Evolutionary conservation across 129 eudicot species (phyloP).

Genomic region (Flaveria linearis): DNA sequence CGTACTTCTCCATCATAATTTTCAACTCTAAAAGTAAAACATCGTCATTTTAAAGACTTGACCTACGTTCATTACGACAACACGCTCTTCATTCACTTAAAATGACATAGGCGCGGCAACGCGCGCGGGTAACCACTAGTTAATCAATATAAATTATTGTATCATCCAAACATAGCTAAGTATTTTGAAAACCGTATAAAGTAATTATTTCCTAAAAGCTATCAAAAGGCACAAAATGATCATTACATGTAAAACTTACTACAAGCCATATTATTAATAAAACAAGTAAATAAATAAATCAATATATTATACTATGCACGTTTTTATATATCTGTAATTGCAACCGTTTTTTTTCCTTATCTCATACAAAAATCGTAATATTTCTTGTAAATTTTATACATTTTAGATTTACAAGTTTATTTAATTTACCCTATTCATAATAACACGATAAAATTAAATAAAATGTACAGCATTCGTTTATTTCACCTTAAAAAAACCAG

Average conservation of each 20-base stretch:
- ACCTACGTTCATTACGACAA: no score
- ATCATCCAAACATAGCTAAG: background rate
- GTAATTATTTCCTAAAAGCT: background rate
- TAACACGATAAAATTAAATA: background rate
- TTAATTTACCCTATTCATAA: no score
- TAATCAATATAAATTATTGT: background rate
- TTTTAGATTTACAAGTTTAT: no score
- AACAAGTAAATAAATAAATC: background rate
- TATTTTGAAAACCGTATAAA: background rate
- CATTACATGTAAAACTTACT: background rate
- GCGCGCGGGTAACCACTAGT: no score
- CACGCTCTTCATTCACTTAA: no score
- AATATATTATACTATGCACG: background rate
- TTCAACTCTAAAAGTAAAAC: no score
- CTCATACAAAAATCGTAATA: background rate
- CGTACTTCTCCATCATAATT: no score
- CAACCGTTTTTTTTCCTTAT: background rate
- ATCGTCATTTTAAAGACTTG: no score
- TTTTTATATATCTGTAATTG: background rate
- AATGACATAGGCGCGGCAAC: no score
- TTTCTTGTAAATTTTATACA: no score
- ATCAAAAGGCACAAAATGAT: constrained; percentile 2
- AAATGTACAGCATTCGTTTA: background rate
- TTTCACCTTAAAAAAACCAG: background rate
- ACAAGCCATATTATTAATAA: background rate